Base-by-base conservation (phyloP, 768 basidiomycete genomes). In the Lentinula sp. region DNA sequence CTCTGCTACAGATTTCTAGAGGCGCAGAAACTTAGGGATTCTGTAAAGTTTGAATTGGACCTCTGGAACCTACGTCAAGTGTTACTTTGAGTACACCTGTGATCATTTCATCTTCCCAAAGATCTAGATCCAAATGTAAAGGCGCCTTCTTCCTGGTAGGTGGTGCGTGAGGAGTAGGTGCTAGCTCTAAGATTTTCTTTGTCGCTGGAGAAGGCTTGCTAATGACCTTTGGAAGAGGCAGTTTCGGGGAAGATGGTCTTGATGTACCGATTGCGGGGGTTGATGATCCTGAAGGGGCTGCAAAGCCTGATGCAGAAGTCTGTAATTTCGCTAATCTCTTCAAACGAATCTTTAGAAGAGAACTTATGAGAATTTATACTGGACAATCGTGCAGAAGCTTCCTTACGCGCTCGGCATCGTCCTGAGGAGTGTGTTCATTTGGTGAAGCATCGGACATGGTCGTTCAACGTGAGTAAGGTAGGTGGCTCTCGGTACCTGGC, bases 281-380 rank as follows among this genome's bases (percentile, higher is more conserved):
- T 7, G 73, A 72, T 20, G 72, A 61, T 23, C 71, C 65, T 12
- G 77, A 53, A 9, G 78, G 68, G 12, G 77, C 62, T 12, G 79
- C 68, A 10, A 80, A 67, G 12, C 64, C 70, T 35, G 78, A 74
- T 45, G 75, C 64, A 46, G 74, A 66, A 42, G 69, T 77, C 68
- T 90, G 89, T 7, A 98, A 80, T 71, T 91, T 93, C 36, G 91
- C 94, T 57, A 98, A 81, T 60, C 95, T 86, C 74, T 96, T 96
- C 71, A 93, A 76, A 65, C 94, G 91, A 70, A 97, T 96, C 95
- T 96, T 67, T 13, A 56, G 36, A 62, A 32, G 33, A 18, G 16
- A 20, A 43, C 9, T 20, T 15, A 63, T 20, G 58, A 61, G 35
- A 61, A 35, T 4, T 8, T 15, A 8, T 15, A 5, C 16, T 28